Evolutionary conservation across 352 stramenopile genomes (phyloP), one percentile per base, ranked within the genome.

Genomic region (Thraustotheca clavata): DNA sequence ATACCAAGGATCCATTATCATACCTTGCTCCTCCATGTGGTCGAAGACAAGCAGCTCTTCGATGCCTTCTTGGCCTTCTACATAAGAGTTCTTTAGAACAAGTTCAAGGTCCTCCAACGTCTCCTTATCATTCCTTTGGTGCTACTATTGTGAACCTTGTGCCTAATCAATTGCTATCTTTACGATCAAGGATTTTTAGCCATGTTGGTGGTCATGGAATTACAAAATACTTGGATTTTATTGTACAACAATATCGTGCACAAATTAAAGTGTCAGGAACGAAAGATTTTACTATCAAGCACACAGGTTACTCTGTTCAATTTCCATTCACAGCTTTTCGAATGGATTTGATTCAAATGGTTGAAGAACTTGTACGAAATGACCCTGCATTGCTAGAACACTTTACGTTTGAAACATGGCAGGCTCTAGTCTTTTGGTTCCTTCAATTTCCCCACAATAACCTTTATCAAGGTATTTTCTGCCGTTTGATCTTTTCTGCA

Each of bases 401-500:
- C 59, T 89, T 96, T 60, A 75, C 90, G 59, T 73, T 69, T n/a
- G 75, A 91, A 43, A 80, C 96, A 7, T 96, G 88, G 88, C 82
- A 83, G 36, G 80, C 93, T 31, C 69, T 96, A 49, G 74, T 91
- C 29, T 73, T 72, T 34, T 96, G 88, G 88, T 95, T 96, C 68
- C 91, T 96, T 48, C 83, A 94, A 73, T 96, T 96, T 70, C 79
- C 83, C 32, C 84, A 96, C 79, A 96, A 92, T 70, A 96, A 96
- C 62, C 36, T 96, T 61, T 96, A 96, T 60, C 87, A 96, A 61
- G 80, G 79, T 29, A 74, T 85, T 24, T 96, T 96, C 49, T 95
- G 94, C 70, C 86, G 93, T 67, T 75, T 96, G 27, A 74, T 96
- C 27, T 92, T 95, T 67, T 86, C 93, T 69, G 82, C 83, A 14